Conservation (phyloP, 176 grass and related monocot genomes). For the Lolium perenne region DNA sequence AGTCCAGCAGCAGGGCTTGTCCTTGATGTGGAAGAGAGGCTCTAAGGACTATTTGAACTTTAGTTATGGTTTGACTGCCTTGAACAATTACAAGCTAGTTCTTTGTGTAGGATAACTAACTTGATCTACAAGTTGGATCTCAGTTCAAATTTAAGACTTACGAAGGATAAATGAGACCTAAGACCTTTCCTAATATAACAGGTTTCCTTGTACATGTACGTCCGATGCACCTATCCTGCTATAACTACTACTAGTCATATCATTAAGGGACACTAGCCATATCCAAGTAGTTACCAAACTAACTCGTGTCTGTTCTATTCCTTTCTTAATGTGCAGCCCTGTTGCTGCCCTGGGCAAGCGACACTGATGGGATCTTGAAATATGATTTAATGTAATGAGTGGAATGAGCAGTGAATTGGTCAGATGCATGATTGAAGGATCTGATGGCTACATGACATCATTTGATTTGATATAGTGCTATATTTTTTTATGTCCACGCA, state of each 20-base stretch:
- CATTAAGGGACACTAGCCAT: background rate
- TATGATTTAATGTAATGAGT: conserved; percentile 10
- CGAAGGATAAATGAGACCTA: background rate
- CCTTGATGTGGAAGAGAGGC: conserved; percentile 1
- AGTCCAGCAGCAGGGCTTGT: background rate
- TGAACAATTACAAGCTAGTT: background rate
- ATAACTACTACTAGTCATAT: conserved; percentile 8
- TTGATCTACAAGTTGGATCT: background rate
- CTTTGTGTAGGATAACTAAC: background rate
- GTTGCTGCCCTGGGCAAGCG: background rate
- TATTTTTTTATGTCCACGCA: background rate
- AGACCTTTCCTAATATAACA: background rate
- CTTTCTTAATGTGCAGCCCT: background rate
- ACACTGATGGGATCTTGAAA: conserved; percentile 5
- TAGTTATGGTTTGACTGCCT: background rate
- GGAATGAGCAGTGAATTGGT: background rate
- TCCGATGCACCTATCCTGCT: background rate
- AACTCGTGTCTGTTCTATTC: background rate
- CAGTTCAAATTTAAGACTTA: background rate
- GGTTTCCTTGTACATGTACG: background rate
- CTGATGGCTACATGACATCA: background rate
- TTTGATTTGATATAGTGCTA: conserved; percentile 27
- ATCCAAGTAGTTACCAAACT: conserved; percentile 17
- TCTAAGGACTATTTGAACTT: background rate
- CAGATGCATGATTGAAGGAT: background rate